Evolutionary conservation across 306 rosid genomes (phyloP).

Genomic region (Prunus padus): DNA sequence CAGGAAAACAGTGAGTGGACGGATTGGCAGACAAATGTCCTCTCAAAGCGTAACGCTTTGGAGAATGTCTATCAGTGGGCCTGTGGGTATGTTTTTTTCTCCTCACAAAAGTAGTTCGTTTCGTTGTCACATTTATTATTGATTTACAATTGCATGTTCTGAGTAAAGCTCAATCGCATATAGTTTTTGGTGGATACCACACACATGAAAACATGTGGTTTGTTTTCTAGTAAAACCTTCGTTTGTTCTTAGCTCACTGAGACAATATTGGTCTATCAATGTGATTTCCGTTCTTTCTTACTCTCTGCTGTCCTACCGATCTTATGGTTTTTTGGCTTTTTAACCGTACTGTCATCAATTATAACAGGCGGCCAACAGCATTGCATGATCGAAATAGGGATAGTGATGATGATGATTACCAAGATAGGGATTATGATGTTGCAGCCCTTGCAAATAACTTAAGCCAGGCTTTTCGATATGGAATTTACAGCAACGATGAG

Average conservation of each 20-base stretch:
- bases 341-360: constrained; percentile 29
- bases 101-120: constrained; percentile 5
- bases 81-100: constrained; percentile 78
- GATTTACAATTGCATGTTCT: neutral
- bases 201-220: neutral
- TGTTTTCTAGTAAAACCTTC: neutral
- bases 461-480: constrained; percentile 95
- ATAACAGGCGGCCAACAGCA: constrained; percentile 86
- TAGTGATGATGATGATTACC: constrained; percentile 95
- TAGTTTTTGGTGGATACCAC: neutral
- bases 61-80: constrained; percentile 96
- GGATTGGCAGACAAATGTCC: constrained; percentile 66
- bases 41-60: constrained; percentile 69
- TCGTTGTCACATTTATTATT: constrained; percentile 4
- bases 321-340: neutral
- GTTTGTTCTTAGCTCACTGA: neutral
- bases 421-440: constrained; percentile 95
- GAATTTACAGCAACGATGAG: constrained; percentile 80
- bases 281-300: neutral
- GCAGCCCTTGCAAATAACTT: constrained; percentile 95
- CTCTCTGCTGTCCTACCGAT: neutral
- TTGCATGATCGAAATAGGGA: constrained; percentile 91
- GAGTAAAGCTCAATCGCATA: neutral
- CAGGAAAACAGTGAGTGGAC: constrained; percentile 84
- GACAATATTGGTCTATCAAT: neutral